A percentile compares a stretch with the other conserved stretches of the same genome.
Evolutionary conservation across 2,329 filamentous ascomycete genomes (phyloP).

Genomic region (Apiospora phragmitis): DNA sequence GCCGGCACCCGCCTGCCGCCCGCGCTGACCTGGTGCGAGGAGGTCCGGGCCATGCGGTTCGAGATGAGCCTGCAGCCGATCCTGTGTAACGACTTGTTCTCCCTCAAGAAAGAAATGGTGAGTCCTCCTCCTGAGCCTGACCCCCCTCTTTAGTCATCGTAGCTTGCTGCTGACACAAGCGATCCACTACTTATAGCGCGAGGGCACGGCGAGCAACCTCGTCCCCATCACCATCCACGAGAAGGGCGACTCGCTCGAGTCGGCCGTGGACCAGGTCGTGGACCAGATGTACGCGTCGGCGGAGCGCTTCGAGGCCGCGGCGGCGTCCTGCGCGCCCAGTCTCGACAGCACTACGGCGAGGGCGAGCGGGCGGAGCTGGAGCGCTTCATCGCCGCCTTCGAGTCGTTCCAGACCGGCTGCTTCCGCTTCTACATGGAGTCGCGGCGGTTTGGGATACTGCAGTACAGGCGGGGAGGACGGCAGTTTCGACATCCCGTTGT

Average conservation of each 20-base stretch:
- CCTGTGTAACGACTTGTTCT: conserved; percentile 22
- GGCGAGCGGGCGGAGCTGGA: conserved; percentile 10
- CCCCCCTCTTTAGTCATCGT: not conserved
- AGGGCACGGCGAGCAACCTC: conserved; percentile 20
- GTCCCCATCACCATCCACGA: conserved; percentile 19
- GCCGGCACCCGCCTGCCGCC: conserved; percentile 17
- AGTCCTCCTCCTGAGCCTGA: too few relatives aligned
- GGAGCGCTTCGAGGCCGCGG: conserved; percentile 17
- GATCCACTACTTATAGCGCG: conserved; percentile 13
- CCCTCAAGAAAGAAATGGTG: conserved; percentile 22
- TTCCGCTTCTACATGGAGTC: conserved; percentile 20
- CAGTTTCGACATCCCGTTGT: conserved; percentile 20
- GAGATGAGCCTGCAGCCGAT: conserved; percentile 21
- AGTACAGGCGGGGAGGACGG: conserved; percentile 19
- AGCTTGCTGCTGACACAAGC: not conserved
- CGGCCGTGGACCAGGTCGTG: conserved; percentile 15
- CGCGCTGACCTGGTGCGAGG: conserved; percentile 19
- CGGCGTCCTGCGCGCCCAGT: conserved; percentile 17
- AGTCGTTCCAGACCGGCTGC: conserved; percentile 22
- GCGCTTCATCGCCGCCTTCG: conserved; percentile 19
- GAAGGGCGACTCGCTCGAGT: conserved; percentile 14
- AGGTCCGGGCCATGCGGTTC: conserved; percentile 18
- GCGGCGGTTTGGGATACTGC: conserved; percentile 16
- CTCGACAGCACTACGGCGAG: conserved; percentile 9
- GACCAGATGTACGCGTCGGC: conserved; percentile 21